phyloP scores from a whole-genome alignment of 1,284 basidiomycete genomes.

The Cutaneotrichosporon sp. region DNA sequence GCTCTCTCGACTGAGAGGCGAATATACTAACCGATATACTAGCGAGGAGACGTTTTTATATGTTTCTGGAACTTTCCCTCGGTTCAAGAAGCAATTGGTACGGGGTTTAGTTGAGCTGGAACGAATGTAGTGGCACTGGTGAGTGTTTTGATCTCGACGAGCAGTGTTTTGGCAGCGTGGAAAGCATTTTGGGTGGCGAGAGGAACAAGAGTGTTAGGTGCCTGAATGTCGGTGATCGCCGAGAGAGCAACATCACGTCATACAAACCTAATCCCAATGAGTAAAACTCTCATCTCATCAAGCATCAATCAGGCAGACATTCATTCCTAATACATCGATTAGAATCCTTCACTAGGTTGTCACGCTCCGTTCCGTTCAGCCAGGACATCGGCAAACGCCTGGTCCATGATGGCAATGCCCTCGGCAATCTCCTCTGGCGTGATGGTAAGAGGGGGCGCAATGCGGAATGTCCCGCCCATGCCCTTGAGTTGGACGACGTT shows the following conservation, averaged over 20 bases:
- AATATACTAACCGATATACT: conserved; percentile 9
- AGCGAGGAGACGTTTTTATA: background rate
- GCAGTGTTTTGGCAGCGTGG: background rate
- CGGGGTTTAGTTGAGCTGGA: background rate
- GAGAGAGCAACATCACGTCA: background rate
- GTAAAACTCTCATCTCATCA: too few species aligned
- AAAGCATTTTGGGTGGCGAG: background rate
- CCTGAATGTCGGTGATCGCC: background rate
- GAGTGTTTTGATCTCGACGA: background rate
- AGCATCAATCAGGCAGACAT: background rate
- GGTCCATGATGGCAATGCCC: conserved; percentile 60
- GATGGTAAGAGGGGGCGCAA: conserved; percentile 68
- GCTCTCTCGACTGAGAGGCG: conserved; percentile 2
- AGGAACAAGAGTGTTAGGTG: background rate
- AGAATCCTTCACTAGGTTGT: background rate
- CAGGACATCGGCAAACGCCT: conserved; percentile 53
- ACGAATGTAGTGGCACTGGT: background rate
- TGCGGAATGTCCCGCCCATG: conserved; percentile 57
- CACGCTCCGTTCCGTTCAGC: background rate
- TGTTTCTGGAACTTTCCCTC: background rate
- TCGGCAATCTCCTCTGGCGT: conserved; percentile 60
- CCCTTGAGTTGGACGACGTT: conserved; percentile 37
- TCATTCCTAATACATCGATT: background rate
- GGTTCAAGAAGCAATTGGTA: background rate
- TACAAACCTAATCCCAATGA: background rate